These are phyloP conservation scores for Pelomyxa schiedti DNA, from an alignment of 78 protist species.

Conservation along the genomic window DNA sequence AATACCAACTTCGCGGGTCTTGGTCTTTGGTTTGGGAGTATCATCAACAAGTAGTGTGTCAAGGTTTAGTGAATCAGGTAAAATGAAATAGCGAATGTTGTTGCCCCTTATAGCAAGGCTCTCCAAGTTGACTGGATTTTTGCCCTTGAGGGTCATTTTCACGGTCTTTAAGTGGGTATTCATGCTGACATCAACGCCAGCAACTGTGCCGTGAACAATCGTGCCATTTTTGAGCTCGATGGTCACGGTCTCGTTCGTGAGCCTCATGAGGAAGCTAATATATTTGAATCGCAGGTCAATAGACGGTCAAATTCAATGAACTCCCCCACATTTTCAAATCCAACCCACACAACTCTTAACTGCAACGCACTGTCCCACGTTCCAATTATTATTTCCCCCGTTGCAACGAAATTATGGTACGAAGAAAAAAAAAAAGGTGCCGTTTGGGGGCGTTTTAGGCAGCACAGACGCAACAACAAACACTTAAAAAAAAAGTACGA, in stretches of 20 bases:
- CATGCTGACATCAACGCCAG: slow-evolving; percentile 89
- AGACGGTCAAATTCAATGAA: too few species aligned
- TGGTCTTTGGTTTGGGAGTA: slow-evolving; percentile 65
- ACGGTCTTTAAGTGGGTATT: slow-evolving; percentile 90
- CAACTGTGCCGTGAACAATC: slow-evolving; percentile 84
- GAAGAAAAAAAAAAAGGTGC: too few species aligned
- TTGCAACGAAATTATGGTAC: too few species aligned
- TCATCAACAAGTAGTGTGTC: slow-evolving; percentile 93
- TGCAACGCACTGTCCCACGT: too few species aligned
- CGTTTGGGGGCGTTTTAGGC: too few species aligned
- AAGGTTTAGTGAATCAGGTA: slow-evolving; percentile 88
- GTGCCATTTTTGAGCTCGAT: slow-evolving; percentile 96
- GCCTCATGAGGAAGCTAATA: slow-evolving; percentile 82
- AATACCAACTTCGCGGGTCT: too few species aligned
- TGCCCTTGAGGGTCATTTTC: slow-evolving; percentile 71
- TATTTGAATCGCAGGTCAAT: too few species aligned
- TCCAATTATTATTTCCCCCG: too few species aligned
- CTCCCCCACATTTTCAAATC: too few species aligned
- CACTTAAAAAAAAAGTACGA: too few species aligned
- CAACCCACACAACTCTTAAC: too few species aligned
- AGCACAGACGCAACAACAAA: too few species aligned
- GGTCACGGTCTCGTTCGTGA: slow-evolving; percentile 89
- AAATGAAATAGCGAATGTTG: slow-evolving; percentile 86
- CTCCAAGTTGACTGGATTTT: slow-evolving; percentile 84
- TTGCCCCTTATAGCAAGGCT: slow-evolving; percentile 88